Evolutionary conservation across 225 moss, liverwort and hornwort species (phyloP).

Genomic region (Pseudoscleropodium purum): DNA sequence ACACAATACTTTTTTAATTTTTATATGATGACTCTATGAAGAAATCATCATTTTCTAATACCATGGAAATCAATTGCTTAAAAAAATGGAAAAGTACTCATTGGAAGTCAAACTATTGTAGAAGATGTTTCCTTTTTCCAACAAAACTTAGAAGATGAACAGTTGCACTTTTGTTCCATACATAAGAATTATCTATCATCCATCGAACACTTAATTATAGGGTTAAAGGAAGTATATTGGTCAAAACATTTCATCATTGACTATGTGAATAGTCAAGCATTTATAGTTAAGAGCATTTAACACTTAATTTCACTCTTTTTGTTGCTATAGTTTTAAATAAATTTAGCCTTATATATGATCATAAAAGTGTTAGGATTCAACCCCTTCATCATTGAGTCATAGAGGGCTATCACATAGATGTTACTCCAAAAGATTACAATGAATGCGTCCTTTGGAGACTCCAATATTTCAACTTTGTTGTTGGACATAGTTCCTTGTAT

Average conservation of each 20-base stretch:
- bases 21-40: too few relatives aligned
- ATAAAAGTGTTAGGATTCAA: background rate
- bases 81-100: too few relatives aligned
- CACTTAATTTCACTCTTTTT: background rate
- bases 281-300: background rate
- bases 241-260: background rate
- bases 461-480: fast-evolving
- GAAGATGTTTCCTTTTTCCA: too few relatives aligned
- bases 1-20: background rate
- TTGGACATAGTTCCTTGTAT: background rate
- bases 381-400: background rate
- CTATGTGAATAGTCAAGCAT: background rate
- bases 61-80: too few relatives aligned
- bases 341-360: background rate
- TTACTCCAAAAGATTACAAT: background rate
- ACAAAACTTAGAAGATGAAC: too few relatives aligned
- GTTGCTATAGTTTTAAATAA: background rate
- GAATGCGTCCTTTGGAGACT: background rate
- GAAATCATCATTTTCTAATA: too few relatives aligned
- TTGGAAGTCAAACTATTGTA: too few relatives aligned
- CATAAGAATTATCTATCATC: too few relatives aligned
- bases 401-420: background rate
- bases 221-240: too few relatives aligned
- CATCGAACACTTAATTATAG: too few relatives aligned
- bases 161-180: too few relatives aligned